phyloP scores from a whole-genome alignment of 768 basidiomycete species.

The Tulasnella sp. region DNA sequence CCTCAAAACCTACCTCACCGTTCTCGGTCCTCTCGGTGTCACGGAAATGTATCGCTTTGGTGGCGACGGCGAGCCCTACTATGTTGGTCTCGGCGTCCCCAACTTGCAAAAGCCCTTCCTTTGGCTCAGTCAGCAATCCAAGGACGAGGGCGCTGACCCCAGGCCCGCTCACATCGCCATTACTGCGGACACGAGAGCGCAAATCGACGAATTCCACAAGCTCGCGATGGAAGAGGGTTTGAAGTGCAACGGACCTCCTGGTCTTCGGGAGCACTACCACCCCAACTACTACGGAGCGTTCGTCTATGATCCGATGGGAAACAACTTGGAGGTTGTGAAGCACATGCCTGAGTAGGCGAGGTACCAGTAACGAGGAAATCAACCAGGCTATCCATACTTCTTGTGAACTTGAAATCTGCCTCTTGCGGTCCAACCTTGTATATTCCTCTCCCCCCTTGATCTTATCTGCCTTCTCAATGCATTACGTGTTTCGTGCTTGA shows the following conservation, averaged over 20 bases:
- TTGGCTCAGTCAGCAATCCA: not conserved
- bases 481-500: too few relatives aligned
- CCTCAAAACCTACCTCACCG: not conserved
- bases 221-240: not conserved
- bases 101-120: not conserved
- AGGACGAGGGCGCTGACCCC: not conserved
- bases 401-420: too few relatives aligned
- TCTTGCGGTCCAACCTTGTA: too few relatives aligned
- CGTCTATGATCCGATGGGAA: not conserved
- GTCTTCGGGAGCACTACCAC: not conserved
- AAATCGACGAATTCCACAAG: not conserved
- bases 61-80: not conserved
- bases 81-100: not conserved
- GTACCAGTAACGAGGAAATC: not conserved
- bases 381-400: too few relatives aligned
- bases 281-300: constrained; percentile 5
- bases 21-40: not conserved
- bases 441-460: too few relatives aligned
- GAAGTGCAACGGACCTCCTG: not conserved
- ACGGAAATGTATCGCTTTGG: not conserved
- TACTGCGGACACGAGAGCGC: not conserved
- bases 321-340: not conserved
- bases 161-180: not conserved
- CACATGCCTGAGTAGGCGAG: not conserved
- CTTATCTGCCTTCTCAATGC: too few relatives aligned